Evolutionary conservation across 257 asterid genomes (phyloP).

Genomic region (Nicotiana noctiflora): DNA sequence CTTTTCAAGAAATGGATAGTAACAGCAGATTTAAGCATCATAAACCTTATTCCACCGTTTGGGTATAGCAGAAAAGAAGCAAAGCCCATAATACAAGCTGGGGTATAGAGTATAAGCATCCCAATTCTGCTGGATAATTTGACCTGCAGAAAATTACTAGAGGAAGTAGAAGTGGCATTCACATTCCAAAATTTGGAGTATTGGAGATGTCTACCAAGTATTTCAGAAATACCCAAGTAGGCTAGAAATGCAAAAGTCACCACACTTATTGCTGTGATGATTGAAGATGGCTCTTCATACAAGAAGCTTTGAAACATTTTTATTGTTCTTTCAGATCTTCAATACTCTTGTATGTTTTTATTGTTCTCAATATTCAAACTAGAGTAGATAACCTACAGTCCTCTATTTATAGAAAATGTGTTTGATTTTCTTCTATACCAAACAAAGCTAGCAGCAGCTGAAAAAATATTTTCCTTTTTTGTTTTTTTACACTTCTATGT

Average conservation of each 20-base stretch:
- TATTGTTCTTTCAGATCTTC: too few species aligned
- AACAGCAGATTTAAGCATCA: slow-evolving; percentile 45
- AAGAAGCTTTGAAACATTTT: slow-evolving; percentile 3
- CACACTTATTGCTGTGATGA: slow-evolving; percentile 29
- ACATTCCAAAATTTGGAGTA: slow-evolving; percentile 47
- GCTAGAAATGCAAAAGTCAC: slow-evolving; percentile 24
- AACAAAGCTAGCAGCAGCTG: too few species aligned
- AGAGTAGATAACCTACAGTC: neutral
- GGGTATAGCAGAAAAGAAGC: slow-evolving; percentile 42
- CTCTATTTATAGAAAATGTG: neutral
- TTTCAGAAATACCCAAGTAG: slow-evolving; percentile 43
- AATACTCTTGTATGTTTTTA: too few species aligned
- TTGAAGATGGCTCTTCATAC: slow-evolving; percentile 28
- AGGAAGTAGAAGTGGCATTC: neutral
- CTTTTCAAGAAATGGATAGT: slow-evolving; percentile 65
- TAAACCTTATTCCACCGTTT: slow-evolving; percentile 46
- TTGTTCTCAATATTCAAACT: too few species aligned
- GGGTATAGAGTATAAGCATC: slow-evolving; percentile 40
- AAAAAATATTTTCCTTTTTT: too few species aligned
- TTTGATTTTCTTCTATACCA: neutral
- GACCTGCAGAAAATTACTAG: neutral
- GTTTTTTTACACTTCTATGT: too few species aligned
- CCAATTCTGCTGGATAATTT: slow-evolving; percentile 35
- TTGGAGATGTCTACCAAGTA: slow-evolving; percentile 35
- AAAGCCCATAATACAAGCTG: slow-evolving; percentile 37